Percentiles rank a stretch among this genome's conserved stretches.
phyloP scores from a whole-genome alignment of 108 stramenopile species.

The Fragilaria radians region DNA sequence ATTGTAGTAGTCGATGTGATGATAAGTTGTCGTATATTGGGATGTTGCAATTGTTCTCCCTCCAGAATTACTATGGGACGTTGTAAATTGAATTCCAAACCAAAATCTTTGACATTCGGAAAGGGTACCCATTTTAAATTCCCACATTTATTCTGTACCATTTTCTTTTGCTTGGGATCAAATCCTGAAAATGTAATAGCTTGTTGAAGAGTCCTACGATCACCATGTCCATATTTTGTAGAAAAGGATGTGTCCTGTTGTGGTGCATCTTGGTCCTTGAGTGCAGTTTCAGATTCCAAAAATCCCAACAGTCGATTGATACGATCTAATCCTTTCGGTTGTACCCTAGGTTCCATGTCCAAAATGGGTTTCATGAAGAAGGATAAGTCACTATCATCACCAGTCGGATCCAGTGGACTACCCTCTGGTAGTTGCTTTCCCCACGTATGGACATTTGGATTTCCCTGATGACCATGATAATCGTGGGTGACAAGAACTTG shows the following conservation, averaged over 20 bases:
- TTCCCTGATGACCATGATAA: conserved; percentile 68
- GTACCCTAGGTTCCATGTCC: neutral
- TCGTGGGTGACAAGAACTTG: conserved; percentile 77
- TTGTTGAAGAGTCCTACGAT: conserved; percentile 58
- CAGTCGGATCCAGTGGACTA: conserved; percentile 3
- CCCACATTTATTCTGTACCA: conserved; percentile 63
- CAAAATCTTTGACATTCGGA: conserved; percentile 13
- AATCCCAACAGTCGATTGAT: conserved; percentile 65
- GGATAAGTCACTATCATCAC: neutral
- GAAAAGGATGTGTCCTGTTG: no score
- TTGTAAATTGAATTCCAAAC: neutral
- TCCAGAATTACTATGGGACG: no score
- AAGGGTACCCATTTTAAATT: conserved; percentile 82
- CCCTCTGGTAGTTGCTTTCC: conserved; percentile 5
- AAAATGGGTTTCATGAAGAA: conserved; percentile 4
- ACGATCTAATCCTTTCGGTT: conserved; percentile 31
- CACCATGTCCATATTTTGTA: conserved; percentile 60
- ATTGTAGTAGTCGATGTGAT: no score
- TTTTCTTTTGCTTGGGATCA: conserved; percentile 33
- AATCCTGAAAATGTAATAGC: conserved; percentile 73
- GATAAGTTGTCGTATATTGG: no score
- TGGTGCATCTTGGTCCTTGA: conserved; percentile 7
- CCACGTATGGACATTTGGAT: conserved; percentile 56
- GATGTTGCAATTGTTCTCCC: no score
- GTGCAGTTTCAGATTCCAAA: conserved; percentile 24